phyloP scores from a whole-genome alignment of 1,139 yeast species.

The Pneumocystis wakefieldiae region DNA sequence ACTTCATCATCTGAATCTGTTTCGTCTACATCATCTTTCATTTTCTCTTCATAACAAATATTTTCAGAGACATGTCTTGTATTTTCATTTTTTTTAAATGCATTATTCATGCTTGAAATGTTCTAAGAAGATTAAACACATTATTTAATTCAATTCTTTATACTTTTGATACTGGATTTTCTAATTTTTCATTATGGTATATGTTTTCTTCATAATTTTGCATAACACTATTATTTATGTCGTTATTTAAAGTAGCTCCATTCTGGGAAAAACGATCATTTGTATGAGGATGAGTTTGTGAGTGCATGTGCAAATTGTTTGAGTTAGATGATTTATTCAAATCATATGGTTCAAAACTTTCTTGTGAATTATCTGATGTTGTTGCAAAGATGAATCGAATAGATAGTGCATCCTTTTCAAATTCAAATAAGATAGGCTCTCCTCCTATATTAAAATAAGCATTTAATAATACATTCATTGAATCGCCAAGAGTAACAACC shows the following conservation, averaged over 20 bases:
- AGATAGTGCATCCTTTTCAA: constrained; percentile 3
- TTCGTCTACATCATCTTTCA: not conserved
- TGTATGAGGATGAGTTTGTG: not conserved
- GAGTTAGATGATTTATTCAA: not conserved
- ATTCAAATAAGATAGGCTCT: constrained; percentile 18
- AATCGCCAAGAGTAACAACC: constrained; percentile 17
- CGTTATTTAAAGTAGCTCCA: not conserved
- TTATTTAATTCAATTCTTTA: not conserved
- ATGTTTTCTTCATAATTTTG: not conserved
- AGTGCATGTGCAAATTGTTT: not conserved
- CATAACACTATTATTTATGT: not conserved
- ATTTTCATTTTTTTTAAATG: not conserved
- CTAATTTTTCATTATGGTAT: not conserved
- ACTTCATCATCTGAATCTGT: constrained; percentile 5
- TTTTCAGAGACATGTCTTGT: not conserved
- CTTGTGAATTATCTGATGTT: not conserved
- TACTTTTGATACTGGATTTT: not conserved
- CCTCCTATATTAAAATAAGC: constrained; percentile 18
- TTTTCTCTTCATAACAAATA: not conserved
- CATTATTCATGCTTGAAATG: not conserved
- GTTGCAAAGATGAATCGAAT: constrained; percentile 11
- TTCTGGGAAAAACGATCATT: not conserved
- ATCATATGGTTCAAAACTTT: not conserved
- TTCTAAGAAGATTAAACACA: not conserved
- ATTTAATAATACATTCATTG: constrained; percentile 12